These are phyloP conservation scores for Euphorbia pulcherrima DNA, from an alignment of 345 rosid species.

Conservation along the genomic window DNA sequence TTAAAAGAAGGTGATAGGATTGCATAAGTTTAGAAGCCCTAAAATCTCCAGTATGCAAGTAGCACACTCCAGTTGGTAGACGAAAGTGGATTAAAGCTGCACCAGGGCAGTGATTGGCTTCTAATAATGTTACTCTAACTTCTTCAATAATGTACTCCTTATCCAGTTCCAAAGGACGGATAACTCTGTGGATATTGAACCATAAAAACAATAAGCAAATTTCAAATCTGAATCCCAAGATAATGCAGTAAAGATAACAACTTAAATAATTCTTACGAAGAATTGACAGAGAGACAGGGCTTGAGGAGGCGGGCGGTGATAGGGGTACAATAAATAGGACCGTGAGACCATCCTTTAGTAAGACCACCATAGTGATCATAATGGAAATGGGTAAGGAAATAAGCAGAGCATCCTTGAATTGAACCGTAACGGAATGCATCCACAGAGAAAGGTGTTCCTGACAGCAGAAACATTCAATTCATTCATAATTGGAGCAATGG, in stretches of 20 bases:
- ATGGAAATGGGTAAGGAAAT: conserved; percentile 79
- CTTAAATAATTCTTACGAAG: conserved; percentile 36
- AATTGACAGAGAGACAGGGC: conserved; percentile 50
- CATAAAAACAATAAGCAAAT: background rate
- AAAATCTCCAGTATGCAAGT: conserved; percentile 85
- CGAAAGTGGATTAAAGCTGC: conserved; percentile 63
- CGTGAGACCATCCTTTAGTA: conserved; percentile 63
- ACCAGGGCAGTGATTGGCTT: conserved; percentile 83
- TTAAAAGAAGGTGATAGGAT: conserved; percentile 47
- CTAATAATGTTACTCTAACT: conserved; percentile 53
- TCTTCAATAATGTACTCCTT: conserved; percentile 48
- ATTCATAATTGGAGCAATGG: background rate
- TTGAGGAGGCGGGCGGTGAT: conserved; percentile 63
- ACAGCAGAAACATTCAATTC: background rate
- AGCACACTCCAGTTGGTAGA: conserved; percentile 51
- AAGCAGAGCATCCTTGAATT: conserved; percentile 60
- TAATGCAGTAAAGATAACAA: background rate
- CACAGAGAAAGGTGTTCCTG: conserved; percentile 65
- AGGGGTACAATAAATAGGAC: conserved; percentile 62
- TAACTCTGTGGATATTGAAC: conserved; percentile 34
- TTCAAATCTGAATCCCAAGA: background rate
- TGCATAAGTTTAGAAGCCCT: conserved; percentile 68
- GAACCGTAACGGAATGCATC: conserved; percentile 77
- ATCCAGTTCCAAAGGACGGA: conserved; percentile 51
- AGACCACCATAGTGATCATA: conserved; percentile 76